Evolutionary conservation across 1,139 yeast species (phyloP), one percentile per base, ranked within the genome.

Genomic region (Nakaseomyces uthaithaninus): DNA sequence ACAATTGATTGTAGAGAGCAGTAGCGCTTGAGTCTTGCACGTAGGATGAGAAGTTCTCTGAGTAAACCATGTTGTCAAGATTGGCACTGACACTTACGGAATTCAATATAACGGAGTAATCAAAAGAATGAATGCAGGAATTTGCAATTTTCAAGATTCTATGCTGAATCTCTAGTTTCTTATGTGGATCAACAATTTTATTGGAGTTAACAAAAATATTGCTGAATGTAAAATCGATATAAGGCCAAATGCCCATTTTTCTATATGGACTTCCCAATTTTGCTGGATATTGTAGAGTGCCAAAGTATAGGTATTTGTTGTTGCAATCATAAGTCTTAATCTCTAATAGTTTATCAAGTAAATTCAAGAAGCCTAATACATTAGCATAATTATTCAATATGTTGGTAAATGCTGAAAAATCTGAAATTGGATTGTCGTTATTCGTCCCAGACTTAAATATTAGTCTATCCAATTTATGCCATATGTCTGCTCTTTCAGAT

Each of bases 391-490:
- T 67, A 2, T 60, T 55, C 6, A 69, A 51, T 5, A 46, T 28
- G 3, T 53, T 48, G 11, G 46, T 42, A 31, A 57, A 57, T 4
- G 54, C 53, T 4, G 47, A 25, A 2, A 59, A 53, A 18, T 46
- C 50, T 10, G 46, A 38, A 10, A 49, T 17, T n/a, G 19, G 18
- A 11, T n/a, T 36, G 24, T 44, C 43, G 11, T 49, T 45, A 18
- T 48, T 33, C 4, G 46, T 33, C 2, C 57, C 46, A 6, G 43
- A 42, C 34, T 63, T 74, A 54, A 78, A 82, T 22, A 84, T 63
- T 86, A 94, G 80, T n/a, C 70, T 63, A 53, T 89, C 96, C 11
- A 89, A 49, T 8, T 72, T 63, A 10, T 66, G 65, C 96, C 97
- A 89, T 17, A 85, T 67, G 25, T 67, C 68, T 27, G 66, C 60